Conservation (phyloP, 2,329 filamentous ascomycete genomes). For the Salinomyces thailandicus region DNA sequence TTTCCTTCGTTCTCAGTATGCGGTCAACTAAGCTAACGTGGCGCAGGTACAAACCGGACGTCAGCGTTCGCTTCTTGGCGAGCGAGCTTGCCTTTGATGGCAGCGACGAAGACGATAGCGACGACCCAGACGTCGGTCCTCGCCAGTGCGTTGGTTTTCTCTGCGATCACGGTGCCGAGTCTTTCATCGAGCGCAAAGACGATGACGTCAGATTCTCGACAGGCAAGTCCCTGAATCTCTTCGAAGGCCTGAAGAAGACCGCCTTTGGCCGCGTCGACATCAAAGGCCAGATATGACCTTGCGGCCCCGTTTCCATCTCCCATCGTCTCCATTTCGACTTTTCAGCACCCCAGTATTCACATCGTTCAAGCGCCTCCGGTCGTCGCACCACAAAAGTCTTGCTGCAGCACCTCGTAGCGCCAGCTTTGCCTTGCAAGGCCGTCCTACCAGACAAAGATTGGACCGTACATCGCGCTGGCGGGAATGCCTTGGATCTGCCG, state of each 20-base stretch:
- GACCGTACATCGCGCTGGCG: too few species aligned
- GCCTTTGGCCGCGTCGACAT: slow-evolving; percentile 89
- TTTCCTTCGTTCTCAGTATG: background rate
- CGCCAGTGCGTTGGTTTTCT: slow-evolving; percentile 69
- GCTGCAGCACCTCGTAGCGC: too few species aligned
- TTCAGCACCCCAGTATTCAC: too few species aligned
- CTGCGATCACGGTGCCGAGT: slow-evolving; percentile 64
- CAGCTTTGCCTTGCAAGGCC: too few species aligned
- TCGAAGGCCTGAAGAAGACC: slow-evolving; percentile 60
- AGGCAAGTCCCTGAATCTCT: slow-evolving; percentile 59
- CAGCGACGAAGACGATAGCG: slow-evolving; percentile 52
- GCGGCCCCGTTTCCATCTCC: background rate
- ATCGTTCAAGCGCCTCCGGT: too few species aligned
- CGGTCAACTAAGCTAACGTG: background rate
- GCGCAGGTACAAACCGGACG: slow-evolving; percentile 77
- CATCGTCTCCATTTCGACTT: background rate
- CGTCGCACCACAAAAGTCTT: too few species aligned
- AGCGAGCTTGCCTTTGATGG: slow-evolving; percentile 94
- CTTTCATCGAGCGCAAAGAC: slow-evolving; percentile 65
- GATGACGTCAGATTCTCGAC: slow-evolving; percentile 60
- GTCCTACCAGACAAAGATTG: too few species aligned
- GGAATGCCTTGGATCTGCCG: too few species aligned
- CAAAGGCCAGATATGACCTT: slow-evolving; percentile 69
- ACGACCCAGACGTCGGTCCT: slow-evolving; percentile 16
- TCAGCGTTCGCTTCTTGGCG: slow-evolving; percentile 82